Evolutionary conservation across 805 yeast species (phyloP), one percentile per base, ranked within the genome.

Genomic region (Yarrowia porcina): DNA sequence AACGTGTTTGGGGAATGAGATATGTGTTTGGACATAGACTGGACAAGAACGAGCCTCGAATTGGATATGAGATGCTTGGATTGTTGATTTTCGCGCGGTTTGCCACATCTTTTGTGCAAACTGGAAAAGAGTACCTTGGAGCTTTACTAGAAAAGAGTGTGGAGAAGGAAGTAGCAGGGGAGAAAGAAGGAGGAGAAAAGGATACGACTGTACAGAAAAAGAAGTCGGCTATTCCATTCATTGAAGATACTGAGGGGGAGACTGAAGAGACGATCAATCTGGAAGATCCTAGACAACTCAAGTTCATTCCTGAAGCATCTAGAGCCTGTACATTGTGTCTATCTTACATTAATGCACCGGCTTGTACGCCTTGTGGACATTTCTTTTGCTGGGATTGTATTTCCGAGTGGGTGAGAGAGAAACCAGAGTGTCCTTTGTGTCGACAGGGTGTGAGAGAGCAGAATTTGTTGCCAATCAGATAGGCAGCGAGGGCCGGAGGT

Each of bases 361-460:
- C 96, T 0, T 83, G 89, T 65, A 90, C 96, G 0, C 82, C 86
- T 4, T 93, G 99, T 74, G 99, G 98, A 0, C 99, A 93, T 72
- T 64, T 90, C 15, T 93, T 89, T 73, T 93, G 99, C 74, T 93
- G 98, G 97, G 79, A 78, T 7, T 93, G 98, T 72, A 84, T 91
- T 4, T 79, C 85, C 7, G 96, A 89, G 68, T 93, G 98, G 98
- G 83, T 91, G 64, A 79, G 90, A 66, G 97, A 91, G 67, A 80
- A 82, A 65, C 86, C 90, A 0, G 97, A 91, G 70, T 93, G 99
- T 71, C 98, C 99, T 0, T 76, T 94, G 27, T 94, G 98, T 71
- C 75, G 98, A 61, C 94, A 87, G 66, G 79, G 77, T 23, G 81
- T 90, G 57, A 75, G 79, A 28, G 87, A 82, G 68, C 87, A 85